Conservation (phyloP, 495 filamentous ascomycete species). For the Daldinia grandis region DNA sequence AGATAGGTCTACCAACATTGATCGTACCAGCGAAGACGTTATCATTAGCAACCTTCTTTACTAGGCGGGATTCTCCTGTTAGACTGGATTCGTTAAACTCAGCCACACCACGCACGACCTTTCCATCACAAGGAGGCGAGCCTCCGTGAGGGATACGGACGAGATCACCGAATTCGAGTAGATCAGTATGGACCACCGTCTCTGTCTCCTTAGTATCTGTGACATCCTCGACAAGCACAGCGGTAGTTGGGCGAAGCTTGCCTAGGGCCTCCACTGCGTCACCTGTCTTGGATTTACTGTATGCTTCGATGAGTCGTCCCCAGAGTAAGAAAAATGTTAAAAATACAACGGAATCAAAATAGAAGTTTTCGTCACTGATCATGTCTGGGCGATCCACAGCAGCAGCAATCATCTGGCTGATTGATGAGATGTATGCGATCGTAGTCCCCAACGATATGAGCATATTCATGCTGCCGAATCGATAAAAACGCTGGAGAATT, state of each 20-base stretch:
- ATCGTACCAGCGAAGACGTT: conserved; percentile 85
- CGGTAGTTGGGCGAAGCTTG: conserved; percentile 81
- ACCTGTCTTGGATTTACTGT: conserved; percentile 91
- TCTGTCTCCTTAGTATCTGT: conserved; percentile 45
- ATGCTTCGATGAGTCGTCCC: conserved; percentile 82
- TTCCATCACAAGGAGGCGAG: conserved; percentile 87
- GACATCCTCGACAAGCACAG: conserved; percentile 67
- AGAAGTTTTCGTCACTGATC: conserved; percentile 67
- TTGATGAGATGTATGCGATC: conserved; percentile 86
- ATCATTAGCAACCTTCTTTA: conserved; percentile 76
- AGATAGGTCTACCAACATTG: conserved; percentile 77
- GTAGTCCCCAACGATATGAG: conserved; percentile 88
- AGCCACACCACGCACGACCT: conserved; percentile 67
- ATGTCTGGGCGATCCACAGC: conserved; percentile 53
- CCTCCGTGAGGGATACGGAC: conserved; percentile 79
- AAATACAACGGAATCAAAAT: conserved; percentile 96
- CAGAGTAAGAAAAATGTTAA: conserved; percentile 90
- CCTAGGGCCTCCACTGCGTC: conserved; percentile 84
- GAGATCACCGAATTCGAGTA: conserved; percentile 83
- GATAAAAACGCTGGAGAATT: conserved; percentile 78
- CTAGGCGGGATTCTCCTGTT: conserved; percentile 84
- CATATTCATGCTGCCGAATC: conserved; percentile 97
- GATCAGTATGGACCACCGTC: conserved; percentile 67
- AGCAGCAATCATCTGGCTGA: conserved; percentile 79
- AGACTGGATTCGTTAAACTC: conserved; percentile 90